These are phyloP conservation scores for Sclerospora graminicola DNA, from an alignment of 352 stramenopile species.

Conservation along the genomic window DNA sequence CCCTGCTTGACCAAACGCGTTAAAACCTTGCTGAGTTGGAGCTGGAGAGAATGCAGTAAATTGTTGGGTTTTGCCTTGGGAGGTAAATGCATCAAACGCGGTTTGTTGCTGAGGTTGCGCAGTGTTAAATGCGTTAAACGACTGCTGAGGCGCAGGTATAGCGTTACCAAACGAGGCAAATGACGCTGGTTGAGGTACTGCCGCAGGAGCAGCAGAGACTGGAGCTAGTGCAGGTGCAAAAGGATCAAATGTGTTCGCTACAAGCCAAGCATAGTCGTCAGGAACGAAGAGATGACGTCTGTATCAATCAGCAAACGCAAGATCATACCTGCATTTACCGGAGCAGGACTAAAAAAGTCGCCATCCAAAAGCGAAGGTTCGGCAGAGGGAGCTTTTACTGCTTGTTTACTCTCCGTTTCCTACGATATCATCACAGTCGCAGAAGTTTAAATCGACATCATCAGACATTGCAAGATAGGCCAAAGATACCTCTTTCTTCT, in stretches of 20 bases:
- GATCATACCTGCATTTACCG: slow-evolving; percentile 18
- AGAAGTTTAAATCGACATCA: background rate
- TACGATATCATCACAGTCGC: slow-evolving; percentile 6
- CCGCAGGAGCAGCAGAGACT: slow-evolving; percentile 3
- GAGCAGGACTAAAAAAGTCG: slow-evolving; percentile 57
- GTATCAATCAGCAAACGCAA: background rate
- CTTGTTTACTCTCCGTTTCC: slow-evolving; percentile 23
- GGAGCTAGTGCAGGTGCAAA: slow-evolving; percentile 37
- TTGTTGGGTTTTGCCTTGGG: slow-evolving; percentile 18
- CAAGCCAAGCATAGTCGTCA: slow-evolving; percentile 1
- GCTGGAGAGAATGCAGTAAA: slow-evolving; percentile 36
- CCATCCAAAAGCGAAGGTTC: slow-evolving; percentile 63
- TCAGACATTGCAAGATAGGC: background rate
- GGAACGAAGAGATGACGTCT: too few species aligned
- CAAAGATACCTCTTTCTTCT: slow-evolving; percentile 57
- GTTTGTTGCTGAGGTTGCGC: slow-evolving; percentile 29
- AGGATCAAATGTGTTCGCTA: slow-evolving; percentile 50
- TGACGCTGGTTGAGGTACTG: slow-evolving; percentile 11
- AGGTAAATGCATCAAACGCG: slow-evolving; percentile 50
- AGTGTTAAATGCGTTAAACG: slow-evolving; percentile 47
- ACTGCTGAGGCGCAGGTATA: slow-evolving; percentile 24
- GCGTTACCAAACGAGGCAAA: slow-evolving; percentile 35
- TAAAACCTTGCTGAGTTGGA: slow-evolving; percentile 32
- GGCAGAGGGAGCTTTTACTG: slow-evolving; percentile 45
- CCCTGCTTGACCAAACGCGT: slow-evolving; percentile 35